Percentiles rank a stretch among this genome's conserved stretches.
Evolutionary conservation across 352 stramenopile species (phyloP).

Genomic region (Globisporangium spinosum): DNA sequence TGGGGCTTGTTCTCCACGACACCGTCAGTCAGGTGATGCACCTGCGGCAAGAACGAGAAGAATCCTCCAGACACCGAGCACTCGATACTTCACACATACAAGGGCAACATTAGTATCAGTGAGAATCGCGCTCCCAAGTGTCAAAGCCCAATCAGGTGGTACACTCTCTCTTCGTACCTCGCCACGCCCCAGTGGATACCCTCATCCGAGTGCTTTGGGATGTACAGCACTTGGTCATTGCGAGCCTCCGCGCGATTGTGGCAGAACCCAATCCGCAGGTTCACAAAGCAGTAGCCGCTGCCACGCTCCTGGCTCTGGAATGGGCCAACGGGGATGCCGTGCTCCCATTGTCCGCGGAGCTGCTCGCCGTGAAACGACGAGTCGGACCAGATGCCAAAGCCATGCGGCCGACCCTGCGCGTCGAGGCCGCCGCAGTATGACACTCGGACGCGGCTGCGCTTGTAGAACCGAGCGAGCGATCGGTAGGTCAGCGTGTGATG

Average conservation of each 20-base stretch:
- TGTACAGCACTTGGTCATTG: conserved; percentile 14
- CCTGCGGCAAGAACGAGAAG: conserved; percentile 37
- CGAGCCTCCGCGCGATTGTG: conserved; percentile 25
- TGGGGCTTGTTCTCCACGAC: conserved; percentile 5
- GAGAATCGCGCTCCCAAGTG: background rate
- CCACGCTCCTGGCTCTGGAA: conserved; percentile 57
- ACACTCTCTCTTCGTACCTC: conserved; percentile 6
- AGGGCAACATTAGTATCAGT: background rate
- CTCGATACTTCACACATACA: conserved; percentile 20
- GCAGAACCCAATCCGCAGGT: conserved; percentile 52
- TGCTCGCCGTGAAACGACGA: conserved; percentile 60
- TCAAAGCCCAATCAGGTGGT: too few relatives aligned
- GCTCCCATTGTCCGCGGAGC: conserved; percentile 45
- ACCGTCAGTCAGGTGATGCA: conserved; percentile 16
- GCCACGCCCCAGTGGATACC: conserved; percentile 40
- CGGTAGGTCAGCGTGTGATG: conserved; percentile 31
- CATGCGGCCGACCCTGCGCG: conserved; percentile 39
- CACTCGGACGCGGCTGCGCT: conserved; percentile 28
- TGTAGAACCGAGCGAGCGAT: conserved; percentile 25
- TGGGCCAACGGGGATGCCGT: conserved; percentile 57
- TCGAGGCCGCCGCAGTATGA: conserved; percentile 54
- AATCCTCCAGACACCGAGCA: conserved; percentile 43
- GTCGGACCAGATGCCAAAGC: conserved; percentile 59
- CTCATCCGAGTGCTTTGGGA: conserved; percentile 17
- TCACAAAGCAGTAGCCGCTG: conserved; percentile 56